These are phyloP conservation scores for Tricholoma flavovirens DNA, from an alignment of 768 basidiomycete genomes.

Conservation along the genomic window DNA sequence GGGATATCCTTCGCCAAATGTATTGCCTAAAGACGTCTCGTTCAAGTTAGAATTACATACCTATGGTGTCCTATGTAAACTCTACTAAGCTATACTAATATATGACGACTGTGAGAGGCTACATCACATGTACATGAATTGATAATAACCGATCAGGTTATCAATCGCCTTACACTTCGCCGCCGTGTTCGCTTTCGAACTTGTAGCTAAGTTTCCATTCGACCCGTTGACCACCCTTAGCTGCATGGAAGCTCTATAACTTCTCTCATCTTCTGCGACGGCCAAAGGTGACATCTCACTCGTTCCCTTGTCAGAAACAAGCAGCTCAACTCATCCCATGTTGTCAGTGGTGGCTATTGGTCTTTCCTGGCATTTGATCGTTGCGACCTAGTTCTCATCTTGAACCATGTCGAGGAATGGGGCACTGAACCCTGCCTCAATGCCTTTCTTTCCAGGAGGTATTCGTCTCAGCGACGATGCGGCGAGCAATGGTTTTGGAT, in stretches of 20 bases:
- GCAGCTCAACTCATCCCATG: slow-evolving; percentile 25
- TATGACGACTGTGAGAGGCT: no score
- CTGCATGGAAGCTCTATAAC: slow-evolving; percentile 42
- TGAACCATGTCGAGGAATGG: slow-evolving; percentile 67
- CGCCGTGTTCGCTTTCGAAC: slow-evolving; percentile 1
- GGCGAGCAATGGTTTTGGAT: slow-evolving; percentile 34
- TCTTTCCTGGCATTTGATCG: slow-evolving; percentile 34
- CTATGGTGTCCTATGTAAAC: background rate
- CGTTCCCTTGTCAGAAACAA: slow-evolving; percentile 17
- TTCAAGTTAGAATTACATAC: background rate
- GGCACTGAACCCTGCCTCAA: slow-evolving; percentile 74
- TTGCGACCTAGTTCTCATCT: slow-evolving; percentile 31
- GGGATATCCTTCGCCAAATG: slow-evolving; percentile 24
- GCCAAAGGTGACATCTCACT: slow-evolving; percentile 24
- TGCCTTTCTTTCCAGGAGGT: slow-evolving; percentile 78
- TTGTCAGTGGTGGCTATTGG: slow-evolving; percentile 16
- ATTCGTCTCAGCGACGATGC: slow-evolving; percentile 56
- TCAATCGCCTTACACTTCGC: background rate
- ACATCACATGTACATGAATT: no score
- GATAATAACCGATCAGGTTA: slow-evolving; percentile 1
- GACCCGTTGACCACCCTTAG: slow-evolving; percentile 9
- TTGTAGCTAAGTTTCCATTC: slow-evolving; percentile 3
- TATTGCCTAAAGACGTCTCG: background rate
- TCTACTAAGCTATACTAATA: background rate
- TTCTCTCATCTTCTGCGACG: slow-evolving; percentile 16